Percentiles rank a stretch among this genome's conserved stretches.
These are phyloP conservation scores for Colletotrichum tabaci DNA, from an alignment of 2,329 filamentous ascomycete genomes.

Conservation along the genomic window DNA sequence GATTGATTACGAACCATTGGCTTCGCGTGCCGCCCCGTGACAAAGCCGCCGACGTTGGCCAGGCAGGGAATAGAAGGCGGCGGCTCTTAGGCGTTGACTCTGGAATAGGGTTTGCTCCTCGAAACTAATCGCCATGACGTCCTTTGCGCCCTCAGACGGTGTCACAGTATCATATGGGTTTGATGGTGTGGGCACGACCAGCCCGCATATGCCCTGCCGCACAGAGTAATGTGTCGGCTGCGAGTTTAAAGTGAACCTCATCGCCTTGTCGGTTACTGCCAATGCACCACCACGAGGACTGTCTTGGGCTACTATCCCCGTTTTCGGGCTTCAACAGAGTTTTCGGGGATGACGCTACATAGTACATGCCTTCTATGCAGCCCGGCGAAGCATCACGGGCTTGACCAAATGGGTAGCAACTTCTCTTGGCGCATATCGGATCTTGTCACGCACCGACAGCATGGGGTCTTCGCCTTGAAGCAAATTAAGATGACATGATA, in stretches of 20 bases:
- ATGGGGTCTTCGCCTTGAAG: conserved; percentile 29
- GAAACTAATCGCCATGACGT: conserved; percentile 38
- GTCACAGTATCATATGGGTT: conserved; percentile 40
- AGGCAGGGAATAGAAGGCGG: conserved; percentile 2
- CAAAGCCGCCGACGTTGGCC: conserved; percentile 14
- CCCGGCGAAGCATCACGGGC: conserved; percentile 8
- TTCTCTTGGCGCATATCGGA: conserved; percentile 10
- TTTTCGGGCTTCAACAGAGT: conserved; percentile 12
- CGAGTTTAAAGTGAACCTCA: conserved; percentile 21
- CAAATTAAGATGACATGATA: conserved; percentile 37
- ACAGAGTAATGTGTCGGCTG: conserved; percentile 28
- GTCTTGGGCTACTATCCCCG: background rate
- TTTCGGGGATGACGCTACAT: conserved; percentile 16
- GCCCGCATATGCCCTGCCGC: conserved; percentile 29
- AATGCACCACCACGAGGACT: background rate
- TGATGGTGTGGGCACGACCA: conserved; percentile 30
- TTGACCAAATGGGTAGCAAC: background rate
- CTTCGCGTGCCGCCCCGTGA: conserved; percentile 15
- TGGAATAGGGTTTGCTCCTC: conserved; percentile 27
- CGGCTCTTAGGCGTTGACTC: conserved; percentile 10
- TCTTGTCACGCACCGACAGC: conserved; percentile 25
- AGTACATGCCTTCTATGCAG: conserved; percentile 17
- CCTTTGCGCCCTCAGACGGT: conserved; percentile 29
- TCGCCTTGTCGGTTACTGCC: background rate
- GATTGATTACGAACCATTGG: conserved; percentile 29